Base-by-base conservation (phyloP, 2,329 filamentous ascomycete genomes). In the Pestalotiopsis sp. region DNA sequence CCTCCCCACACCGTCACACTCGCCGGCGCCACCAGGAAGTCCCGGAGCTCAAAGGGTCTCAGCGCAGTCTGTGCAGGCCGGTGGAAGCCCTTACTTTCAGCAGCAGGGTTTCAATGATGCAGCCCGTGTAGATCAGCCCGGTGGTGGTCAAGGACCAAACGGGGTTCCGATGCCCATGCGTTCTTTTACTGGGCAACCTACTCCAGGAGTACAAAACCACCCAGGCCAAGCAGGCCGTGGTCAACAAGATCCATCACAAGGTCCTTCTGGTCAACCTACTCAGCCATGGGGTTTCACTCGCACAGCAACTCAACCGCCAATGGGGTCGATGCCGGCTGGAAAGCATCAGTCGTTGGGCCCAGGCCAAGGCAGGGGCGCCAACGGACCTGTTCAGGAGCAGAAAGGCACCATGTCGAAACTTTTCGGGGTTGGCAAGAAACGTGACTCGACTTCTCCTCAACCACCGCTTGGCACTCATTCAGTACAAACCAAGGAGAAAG, bases 1-100 rank as follows among this genome's bases (percentile, higher is more conserved):
- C 14, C 65, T 75, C 14, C 73, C 76, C 7, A 75, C 75, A 9
- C 75, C 74, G 13, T 70, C 72, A 49, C 74, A 70, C 7, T 73
- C 76, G 25, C 74, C 74, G 6, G 52, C 52, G 36, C 27, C 23
- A 31, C 36, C 56, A 25, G 38, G 56, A 12, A 45, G 52, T 31
- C 65, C 52, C 14, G 52, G 39, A 27, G 14, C 38, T 13, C 36
- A 36, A 23, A 23, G 63, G n/a, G 27, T 36, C 23, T 66, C 63
- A 4, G 23, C 63, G 5, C 41, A 56, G 14, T 57, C 45, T 36
- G 31, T 13, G 36, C 63, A 66, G 39, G 14, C 63, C 11, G 13
- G 25, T 27, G 20, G 11, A 4, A 64, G 61, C 41, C 61, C 61
- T 25, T 27, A 59, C 13, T n/a, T 27, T 38, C 57, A 49, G 39